A percentile compares a stretch with the other conserved stretches of the same genome.
These are phyloP conservation scores for Pleurotus giganteus DNA, from an alignment of 768 basidiomycete species.

Conservation along the genomic window DNA sequence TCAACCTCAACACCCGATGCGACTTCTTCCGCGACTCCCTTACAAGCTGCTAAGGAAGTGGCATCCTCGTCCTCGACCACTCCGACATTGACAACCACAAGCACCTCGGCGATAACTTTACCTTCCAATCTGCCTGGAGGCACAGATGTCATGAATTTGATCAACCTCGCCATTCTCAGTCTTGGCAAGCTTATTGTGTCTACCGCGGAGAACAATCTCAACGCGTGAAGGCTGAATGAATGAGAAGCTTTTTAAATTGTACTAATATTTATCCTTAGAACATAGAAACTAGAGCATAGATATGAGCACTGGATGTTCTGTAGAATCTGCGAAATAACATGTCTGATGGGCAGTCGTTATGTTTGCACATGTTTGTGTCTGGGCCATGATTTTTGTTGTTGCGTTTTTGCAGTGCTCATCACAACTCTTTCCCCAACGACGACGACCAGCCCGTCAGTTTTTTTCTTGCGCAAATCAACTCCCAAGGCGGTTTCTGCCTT, in stretches of 20 bases:
- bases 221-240: neutral
- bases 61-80: constrained; percentile 1
- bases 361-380: neutral
- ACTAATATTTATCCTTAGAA: constrained; percentile 8
- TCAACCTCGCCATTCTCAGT: neutral
- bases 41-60: too few species aligned
- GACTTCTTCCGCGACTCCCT: neutral
- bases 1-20: neutral
- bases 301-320: too few species aligned
- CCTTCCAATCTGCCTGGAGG: neutral
- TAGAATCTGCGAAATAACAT: neutral
- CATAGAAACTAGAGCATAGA: too few species aligned
- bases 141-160: neutral
- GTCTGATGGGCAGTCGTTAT: neutral
- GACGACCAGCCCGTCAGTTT: constrained; percentile 18
- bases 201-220: neutral
- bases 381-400: constrained; percentile 4
- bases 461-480: constrained; percentile 11
- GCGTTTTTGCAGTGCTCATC: neutral
- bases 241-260: neutral
- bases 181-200: neutral
- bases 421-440: constrained; percentile 1
- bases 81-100: neutral
- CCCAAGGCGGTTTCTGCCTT: constrained; percentile 18
- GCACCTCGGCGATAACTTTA: neutral